These are phyloP conservation scores for Aspergillus cejpii DNA, from an alignment of 2,329 filamentous ascomycete species.

Conservation along the genomic window DNA sequence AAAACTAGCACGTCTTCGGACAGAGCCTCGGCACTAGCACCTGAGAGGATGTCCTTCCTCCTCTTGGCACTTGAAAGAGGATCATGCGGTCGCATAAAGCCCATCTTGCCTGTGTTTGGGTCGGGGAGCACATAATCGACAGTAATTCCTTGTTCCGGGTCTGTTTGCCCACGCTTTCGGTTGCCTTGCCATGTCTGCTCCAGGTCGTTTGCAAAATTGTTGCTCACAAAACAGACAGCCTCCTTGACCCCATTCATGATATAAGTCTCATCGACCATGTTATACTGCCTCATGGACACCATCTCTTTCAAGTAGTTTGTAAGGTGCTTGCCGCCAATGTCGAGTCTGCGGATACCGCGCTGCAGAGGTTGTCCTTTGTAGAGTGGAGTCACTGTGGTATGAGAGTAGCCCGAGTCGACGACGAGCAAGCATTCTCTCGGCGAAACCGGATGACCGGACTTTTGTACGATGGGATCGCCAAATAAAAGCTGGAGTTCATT, in stretches of 20 bases:
- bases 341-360: slow-evolving; percentile 71
- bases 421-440: slow-evolving; percentile 79
- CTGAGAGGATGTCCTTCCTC: slow-evolving; percentile 45
- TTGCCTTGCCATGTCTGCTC: slow-evolving; percentile 79
- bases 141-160: slow-evolving; percentile 49
- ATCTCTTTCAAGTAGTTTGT: slow-evolving; percentile 89
- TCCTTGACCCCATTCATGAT: slow-evolving; percentile 97
- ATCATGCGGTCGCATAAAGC: slow-evolving; percentile 71
- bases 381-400: slow-evolving; percentile 83
- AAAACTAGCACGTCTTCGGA: slow-evolving; percentile 78
- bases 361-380: slow-evolving; percentile 76
- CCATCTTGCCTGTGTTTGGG: slow-evolving; percentile 56
- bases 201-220: slow-evolving; percentile 69
- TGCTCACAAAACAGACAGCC: slow-evolving; percentile 71
- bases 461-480: slow-evolving; percentile 47
- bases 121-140: slow-evolving; percentile 92
- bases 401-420: slow-evolving; percentile 86
- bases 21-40: slow-evolving; percentile 41
- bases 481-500: slow-evolving; percentile 67
- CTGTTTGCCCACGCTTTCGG: slow-evolving; percentile 34
- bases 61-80: slow-evolving; percentile 52
- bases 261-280: slow-evolving; percentile 89
- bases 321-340: slow-evolving; percentile 85
- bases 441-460: slow-evolving; percentile 35
- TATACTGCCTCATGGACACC: slow-evolving; percentile 84